phyloP scores from a whole-genome alignment of 73 alveolate species.

The Tetrahymena elliotti region DNA sequence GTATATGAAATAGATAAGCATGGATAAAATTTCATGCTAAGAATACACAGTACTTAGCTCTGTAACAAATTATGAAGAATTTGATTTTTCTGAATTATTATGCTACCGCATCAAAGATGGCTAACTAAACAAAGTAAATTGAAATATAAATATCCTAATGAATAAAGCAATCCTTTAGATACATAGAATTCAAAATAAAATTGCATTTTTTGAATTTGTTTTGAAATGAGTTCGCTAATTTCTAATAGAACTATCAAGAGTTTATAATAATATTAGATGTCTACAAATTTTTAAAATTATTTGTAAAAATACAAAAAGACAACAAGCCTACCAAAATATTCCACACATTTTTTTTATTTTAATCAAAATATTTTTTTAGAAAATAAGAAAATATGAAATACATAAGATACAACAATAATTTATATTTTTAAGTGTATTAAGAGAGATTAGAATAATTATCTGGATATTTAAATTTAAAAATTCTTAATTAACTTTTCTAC shows the following conservation, averaged over 20 bases:
- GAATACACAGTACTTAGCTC: neutral
- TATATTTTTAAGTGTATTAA: no score
- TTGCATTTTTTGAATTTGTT: neutral
- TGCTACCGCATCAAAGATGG: neutral
- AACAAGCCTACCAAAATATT: no score
- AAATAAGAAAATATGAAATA: no score
- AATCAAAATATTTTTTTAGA: no score
- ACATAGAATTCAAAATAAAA: neutral
- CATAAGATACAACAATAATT: no score
- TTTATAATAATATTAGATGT: no score
- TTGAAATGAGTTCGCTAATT: neutral
- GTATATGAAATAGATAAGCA: neutral
- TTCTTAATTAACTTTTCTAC: no score
- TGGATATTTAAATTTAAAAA: no score
- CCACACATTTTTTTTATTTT: no score
- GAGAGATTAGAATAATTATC: no score
- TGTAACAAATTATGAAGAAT: neutral
- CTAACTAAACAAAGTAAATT: neutral
- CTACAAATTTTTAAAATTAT: no score
- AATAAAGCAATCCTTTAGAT: neutral
- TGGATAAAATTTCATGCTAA: neutral
- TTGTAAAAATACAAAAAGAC: no score
- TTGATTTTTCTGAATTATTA: neutral
- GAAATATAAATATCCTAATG: neutral
- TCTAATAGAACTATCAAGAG: neutral